Evolutionary conservation across 2,329 filamentous ascomycete species (phyloP), one percentile per base, ranked within the genome.

Genomic region (Aspergillus sp.): DNA sequence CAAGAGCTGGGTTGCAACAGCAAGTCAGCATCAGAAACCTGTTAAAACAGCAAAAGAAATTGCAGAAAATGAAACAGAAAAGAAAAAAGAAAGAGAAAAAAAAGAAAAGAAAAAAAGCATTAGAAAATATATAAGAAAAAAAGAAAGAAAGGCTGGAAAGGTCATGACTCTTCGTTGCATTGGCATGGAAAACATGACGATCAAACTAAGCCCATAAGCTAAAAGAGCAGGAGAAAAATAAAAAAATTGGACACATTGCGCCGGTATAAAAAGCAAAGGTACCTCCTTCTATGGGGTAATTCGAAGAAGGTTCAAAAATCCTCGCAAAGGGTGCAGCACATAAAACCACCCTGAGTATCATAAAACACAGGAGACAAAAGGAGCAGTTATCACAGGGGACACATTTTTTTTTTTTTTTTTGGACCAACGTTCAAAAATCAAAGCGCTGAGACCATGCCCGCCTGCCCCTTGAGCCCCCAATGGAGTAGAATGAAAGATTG

Each of bases 121-220:
- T 31, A 37, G 36, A 27, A 40, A 30, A 31, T 28, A 11, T 13
- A 29, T 11, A 34, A 12, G 33, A 37, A 44, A 41, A 43, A 47
- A 44, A 39, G 41, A 47, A 46, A 26, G 32, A 29, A 45, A 44
- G 19, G 31, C 46, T 45, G 48, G 47, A 53, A 57, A 57, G 50
- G 58, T 61, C 63, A 64, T 66, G 57, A 63, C 53, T 62, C 55
- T 65, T 64, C 61, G 61, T 65, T 65, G 59, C 57, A 64, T 62
- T 65, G 54, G 56, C 57, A 62, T 61, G 57, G 19, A 51, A 53
- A 62, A 60, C 57, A 60, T 64, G 52, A 59, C 42, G 45, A 45
- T 50, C 47, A 56, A 52, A 50, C 48, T 53, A 54, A 52, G 40
- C 49, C 48, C 47, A 51, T 53, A 51, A 54, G 45, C 47, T 52